Evolutionary conservation across 2,329 filamentous ascomycete species (phyloP), one percentile per base, ranked within the genome.

Genomic region (Cadophora sp.): DNA sequence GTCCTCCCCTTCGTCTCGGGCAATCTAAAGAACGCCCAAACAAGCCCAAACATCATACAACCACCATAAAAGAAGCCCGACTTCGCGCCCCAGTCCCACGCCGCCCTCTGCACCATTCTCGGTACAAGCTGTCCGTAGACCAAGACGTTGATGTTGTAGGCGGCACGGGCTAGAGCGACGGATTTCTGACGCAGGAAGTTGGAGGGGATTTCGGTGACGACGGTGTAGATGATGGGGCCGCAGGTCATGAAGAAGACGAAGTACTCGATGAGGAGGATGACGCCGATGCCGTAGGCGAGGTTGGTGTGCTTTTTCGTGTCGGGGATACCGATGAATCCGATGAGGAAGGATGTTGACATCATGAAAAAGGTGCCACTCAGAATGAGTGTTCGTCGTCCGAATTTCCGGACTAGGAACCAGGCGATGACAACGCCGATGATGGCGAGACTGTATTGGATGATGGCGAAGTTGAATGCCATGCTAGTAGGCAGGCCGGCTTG

Each of bases 1-100:
- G 92, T 91, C 62, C 92, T 88, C 19, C 91, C 93, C 5, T 83
- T 83, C 0, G 93, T 92, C 77, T 97, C 93, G 0, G 93, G 93
- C 0, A 94, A 83, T 24, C 91, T 86, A 83, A 68, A 72, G 6
- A 14, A 66, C 11, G 56, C 56, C 64, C 64, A 66, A 2, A 40
- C 26, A 2, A 61, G 12, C 1, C 64, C 55, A 27, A 66, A 22
- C 9, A n/a, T 5, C 55, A 60, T 60, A n/a, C 26, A 53, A 0
- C 55, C 64, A 1, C 55, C 64, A 29, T 61, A 66, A 27, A 66
- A 60, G 56, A 66, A 60, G 2, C 64, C 64, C 3, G 27, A n/a
- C n/a, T 61, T 66, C 7, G 64, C 55, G 12, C 64, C 64, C 46
- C 55, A 61, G 22, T 66, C 59, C 64, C 64, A 66, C 9, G 51